Conservation (phyloP, 2,329 filamentous ascomycete species). For the Cyphellophora europaea region DNA sequence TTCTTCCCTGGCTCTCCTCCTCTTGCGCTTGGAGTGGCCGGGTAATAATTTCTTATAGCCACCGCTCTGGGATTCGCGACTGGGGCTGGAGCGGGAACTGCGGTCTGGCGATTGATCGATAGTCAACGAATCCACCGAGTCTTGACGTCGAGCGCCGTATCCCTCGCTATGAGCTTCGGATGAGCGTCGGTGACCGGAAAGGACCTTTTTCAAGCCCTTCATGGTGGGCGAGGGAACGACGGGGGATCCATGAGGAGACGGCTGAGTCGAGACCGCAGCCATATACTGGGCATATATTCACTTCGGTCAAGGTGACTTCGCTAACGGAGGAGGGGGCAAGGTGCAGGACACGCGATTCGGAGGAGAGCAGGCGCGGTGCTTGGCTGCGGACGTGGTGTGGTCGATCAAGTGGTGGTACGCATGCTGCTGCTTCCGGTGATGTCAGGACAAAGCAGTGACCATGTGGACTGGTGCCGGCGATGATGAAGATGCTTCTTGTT, state of each 20-base stretch:
- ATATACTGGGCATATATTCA: constrained; percentile 7
- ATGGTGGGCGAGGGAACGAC: constrained; percentile 20
- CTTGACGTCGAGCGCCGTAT: constrained; percentile 14
- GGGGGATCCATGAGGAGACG: constrained; percentile 13
- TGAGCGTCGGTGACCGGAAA: constrained; percentile 27
- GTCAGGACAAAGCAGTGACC: too few species aligned
- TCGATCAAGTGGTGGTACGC: too few species aligned
- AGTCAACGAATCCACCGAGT: constrained; percentile 29
- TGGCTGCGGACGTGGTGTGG: background rate
- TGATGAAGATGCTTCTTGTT: too few species aligned
- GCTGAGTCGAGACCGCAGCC: constrained; percentile 11
- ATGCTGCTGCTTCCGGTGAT: too few species aligned
- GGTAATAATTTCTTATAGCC: constrained; percentile 45
- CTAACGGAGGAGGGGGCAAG: constrained; percentile 3
- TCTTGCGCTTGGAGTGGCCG: constrained; percentile 33
- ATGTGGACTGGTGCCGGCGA: background rate
- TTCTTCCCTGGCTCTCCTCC: constrained; percentile 24
- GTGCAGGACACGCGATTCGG: background rate
- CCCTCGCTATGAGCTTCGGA: constrained; percentile 14
- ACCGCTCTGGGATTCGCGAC: constrained; percentile 29
- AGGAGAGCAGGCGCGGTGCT: background rate
- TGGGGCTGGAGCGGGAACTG: constrained; percentile 25
- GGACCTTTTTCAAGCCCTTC: constrained; percentile 28
- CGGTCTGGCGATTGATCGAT: constrained; percentile 22
- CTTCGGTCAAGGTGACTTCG: too few species aligned